Conservation (phyloP, 2,329 filamentous ascomycete species). For the Aureobasidium sp. region DNA sequence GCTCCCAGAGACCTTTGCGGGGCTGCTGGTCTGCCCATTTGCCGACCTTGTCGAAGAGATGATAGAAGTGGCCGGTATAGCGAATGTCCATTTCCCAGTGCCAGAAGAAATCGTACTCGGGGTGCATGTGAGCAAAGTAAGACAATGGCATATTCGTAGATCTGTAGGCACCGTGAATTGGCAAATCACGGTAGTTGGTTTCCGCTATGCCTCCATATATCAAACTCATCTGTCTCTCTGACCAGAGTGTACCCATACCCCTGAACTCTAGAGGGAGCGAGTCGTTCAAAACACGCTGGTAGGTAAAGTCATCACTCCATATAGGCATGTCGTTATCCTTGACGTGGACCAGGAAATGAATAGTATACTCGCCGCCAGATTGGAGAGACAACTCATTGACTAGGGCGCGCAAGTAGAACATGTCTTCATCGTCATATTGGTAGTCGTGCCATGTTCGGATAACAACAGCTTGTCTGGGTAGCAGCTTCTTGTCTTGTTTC, state of each 20-base stretch:
- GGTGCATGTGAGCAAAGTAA: conserved; percentile 80
- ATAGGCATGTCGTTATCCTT: conserved; percentile 71
- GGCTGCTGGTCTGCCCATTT: conserved; percentile 61
- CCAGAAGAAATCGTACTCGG: conserved; percentile 88
- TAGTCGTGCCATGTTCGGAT: conserved; percentile 78
- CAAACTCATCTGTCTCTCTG: conserved; percentile 46
- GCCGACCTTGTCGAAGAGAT: conserved; percentile 60
- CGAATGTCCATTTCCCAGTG: conserved; percentile 93
- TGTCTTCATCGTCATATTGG: conserved; percentile 67
- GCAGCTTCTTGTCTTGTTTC: conserved; percentile 23
- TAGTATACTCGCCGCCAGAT: conserved; percentile 71
- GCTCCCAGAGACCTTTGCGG: conserved; percentile 68
- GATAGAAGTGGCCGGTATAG: conserved; percentile 83
- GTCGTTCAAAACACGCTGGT: conserved; percentile 53
- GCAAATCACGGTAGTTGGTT: conserved; percentile 47
- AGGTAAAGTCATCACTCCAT: conserved; percentile 69
- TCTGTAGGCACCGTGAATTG: conserved; percentile 59
- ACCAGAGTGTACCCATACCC: conserved; percentile 46
- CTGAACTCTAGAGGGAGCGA: conserved; percentile 41
- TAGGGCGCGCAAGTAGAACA: conserved; percentile 73
- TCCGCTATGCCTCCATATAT: conserved; percentile 44
- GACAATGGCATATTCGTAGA: conserved; percentile 92
- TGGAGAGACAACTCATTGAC: conserved; percentile 68
- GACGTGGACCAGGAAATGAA: conserved; percentile 80
- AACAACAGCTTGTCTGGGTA: conserved; percentile 65